phyloP scores from a whole-genome alignment of 768 basidiomycete genomes.

The Psilocybe tampanensis region DNA sequence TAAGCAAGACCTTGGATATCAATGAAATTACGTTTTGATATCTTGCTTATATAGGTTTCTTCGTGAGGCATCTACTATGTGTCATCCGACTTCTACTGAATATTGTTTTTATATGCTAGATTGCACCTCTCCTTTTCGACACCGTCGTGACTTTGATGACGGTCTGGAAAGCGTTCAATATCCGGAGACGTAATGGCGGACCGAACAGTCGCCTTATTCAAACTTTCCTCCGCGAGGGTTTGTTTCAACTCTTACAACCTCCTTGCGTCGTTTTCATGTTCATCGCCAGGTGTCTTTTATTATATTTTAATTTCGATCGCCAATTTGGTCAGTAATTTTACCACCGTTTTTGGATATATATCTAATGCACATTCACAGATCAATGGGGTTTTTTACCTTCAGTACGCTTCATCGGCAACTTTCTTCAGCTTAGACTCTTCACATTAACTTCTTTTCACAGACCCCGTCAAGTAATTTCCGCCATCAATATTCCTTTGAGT shows the following conservation, averaged over 20 bases:
- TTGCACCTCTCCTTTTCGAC: conserved; percentile 81
- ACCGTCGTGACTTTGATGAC: conserved; percentile 83
- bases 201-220: conserved; percentile 81
- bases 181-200: conserved; percentile 73
- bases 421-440: conserved; percentile 3
- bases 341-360: not conserved
- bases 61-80: conserved; percentile 39
- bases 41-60: conserved; percentile 45
- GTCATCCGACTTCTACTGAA: not conserved
- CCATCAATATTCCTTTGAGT: conserved; percentile 82
- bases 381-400: conserved; percentile 86
- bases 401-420: conserved; percentile 44
- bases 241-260: conserved; percentile 8
- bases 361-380: conserved; percentile 38
- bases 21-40: conserved; percentile 11
- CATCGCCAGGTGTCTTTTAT: conserved; percentile 69
- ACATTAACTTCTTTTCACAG: conserved; percentile 36
- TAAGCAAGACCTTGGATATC: conserved; percentile 29
- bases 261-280: not conserved
- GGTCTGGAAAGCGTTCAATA: conserved; percentile 75
- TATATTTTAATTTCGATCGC: conserved; percentile 87
- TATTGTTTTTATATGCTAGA: conserved; percentile 39
- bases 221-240: conserved; percentile 83
- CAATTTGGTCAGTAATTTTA: conserved; percentile 53
- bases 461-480: conserved; percentile 81